A percentile compares a stretch with the other conserved stretches of the same genome.
Conservation (phyloP, 257 asterid species). For the Scutellaria barbata region DNA sequence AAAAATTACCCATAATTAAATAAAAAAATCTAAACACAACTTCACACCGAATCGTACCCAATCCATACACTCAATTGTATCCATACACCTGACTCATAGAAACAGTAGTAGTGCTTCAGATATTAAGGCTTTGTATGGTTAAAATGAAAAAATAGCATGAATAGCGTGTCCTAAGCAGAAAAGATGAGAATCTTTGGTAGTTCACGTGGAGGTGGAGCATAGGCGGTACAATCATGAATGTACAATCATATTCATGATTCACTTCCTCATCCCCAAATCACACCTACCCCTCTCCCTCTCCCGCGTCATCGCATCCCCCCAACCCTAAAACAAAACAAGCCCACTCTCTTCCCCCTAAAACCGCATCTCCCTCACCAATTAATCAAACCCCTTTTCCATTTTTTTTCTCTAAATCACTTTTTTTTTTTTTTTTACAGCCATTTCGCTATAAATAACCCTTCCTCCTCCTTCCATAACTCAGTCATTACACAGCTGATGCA, state of each 20-base stretch:
- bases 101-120: too few species aligned
- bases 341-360: background rate
- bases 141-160: too few species aligned
- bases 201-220: slow-evolving; percentile 49
- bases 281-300: slow-evolving; percentile 2
- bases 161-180: background rate
- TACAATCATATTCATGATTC: slow-evolving; percentile 22
- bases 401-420: background rate
- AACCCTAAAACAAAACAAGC: background rate
- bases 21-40: too few species aligned
- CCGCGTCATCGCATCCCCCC: slow-evolving; percentile 24
- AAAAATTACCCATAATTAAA: too few species aligned
- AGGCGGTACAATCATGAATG: slow-evolving; percentile 22
- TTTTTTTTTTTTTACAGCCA: slow-evolving; percentile 10
- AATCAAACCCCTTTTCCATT: background rate
- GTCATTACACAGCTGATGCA: slow-evolving; percentile 53
- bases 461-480: background rate
- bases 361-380: background rate
- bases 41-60: too few species aligned
- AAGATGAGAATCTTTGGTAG: slow-evolving; percentile 23
- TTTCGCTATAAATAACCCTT: slow-evolving; percentile 36
- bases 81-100: too few species aligned
- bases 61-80: too few species aligned
- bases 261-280: background rate
- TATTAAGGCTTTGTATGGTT: too few species aligned